Evolutionary conservation across 2,329 filamentous ascomycete genomes (phyloP).

Genomic region (Aspergillus pseudoglaucus): DNA sequence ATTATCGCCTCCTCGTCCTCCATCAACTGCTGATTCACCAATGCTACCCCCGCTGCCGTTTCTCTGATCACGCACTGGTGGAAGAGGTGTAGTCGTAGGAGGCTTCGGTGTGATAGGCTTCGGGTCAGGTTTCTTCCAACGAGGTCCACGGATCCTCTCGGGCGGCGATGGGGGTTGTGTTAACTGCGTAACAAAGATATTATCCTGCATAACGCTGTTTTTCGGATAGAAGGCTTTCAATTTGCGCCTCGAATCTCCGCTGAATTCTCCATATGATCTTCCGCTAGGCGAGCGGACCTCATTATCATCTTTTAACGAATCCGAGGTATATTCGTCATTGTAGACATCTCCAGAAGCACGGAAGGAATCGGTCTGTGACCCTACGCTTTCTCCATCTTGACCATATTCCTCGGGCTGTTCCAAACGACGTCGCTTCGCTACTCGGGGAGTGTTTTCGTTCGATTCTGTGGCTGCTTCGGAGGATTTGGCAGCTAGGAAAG

Average conservation of each 20-base stretch:
- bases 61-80: background rate
- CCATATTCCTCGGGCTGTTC: constrained; percentile 9
- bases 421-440: constrained; percentile 31
- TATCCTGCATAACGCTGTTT: constrained; percentile 31
- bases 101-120: constrained; percentile 13
- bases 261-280: constrained; percentile 1
- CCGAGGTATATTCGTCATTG: constrained; percentile 13
- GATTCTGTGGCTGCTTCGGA: constrained; percentile 6
- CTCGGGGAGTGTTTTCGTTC: constrained; percentile 16
- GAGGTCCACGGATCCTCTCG: constrained; percentile 45
- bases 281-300: background rate
- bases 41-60: background rate
- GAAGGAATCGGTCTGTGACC: constrained; percentile 15
- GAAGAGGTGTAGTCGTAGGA: constrained; percentile 1
- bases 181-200: constrained; percentile 44
- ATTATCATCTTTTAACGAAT: constrained; percentile 14
- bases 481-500: constrained; percentile 21
- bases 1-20: constrained; percentile 1
- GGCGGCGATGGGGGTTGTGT: constrained; percentile 46
- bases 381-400: constrained; percentile 2
- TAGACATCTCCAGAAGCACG: constrained; percentile 10
- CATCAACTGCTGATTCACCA: background rate
- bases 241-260: constrained; percentile 23
- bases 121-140: constrained; percentile 43
- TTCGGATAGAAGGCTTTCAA: constrained; percentile 38